These are phyloP conservation scores for Xylaria sp. DNA, from an alignment of 2,329 filamentous ascomycete species.

Conservation along the genomic window DNA sequence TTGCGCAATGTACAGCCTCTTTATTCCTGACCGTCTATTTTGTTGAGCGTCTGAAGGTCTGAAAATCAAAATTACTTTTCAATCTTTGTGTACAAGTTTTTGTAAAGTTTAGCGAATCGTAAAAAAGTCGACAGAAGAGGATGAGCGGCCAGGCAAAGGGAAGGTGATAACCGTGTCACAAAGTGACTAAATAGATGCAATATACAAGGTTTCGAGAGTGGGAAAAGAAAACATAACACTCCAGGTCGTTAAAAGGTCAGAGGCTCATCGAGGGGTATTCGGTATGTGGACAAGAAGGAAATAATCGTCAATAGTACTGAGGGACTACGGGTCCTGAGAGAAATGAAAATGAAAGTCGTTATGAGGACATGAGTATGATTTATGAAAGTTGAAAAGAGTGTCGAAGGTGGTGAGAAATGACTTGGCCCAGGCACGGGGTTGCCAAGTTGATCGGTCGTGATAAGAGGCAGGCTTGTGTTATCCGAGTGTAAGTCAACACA, in stretches of 20 bases:
- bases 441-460: conserved; percentile 41
- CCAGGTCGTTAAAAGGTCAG: conserved; percentile 58
- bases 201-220: conserved; percentile 48
- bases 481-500: conserved; percentile 45
- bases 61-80: conserved; percentile 45
- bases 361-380: conserved; percentile 58
- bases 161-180: conserved; percentile 28
- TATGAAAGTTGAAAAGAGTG: conserved; percentile 48
- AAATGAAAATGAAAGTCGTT: conserved; percentile 54
- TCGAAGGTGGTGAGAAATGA: conserved; percentile 32
- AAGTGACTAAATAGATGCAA: conserved; percentile 43
- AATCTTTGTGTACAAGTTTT: conserved; percentile 47
- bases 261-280: conserved; percentile 59
- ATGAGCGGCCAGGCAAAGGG: conserved; percentile 36
- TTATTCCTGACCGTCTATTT: conserved; percentile 47
- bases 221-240: conserved; percentile 52
- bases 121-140: conserved; percentile 36
- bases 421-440: conserved; percentile 34
- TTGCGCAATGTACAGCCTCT: conserved; percentile 46
- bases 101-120: conserved; percentile 34
- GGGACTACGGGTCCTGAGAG: conserved; percentile 48
- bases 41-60: conserved; percentile 42
- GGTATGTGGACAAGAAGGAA: conserved; percentile 52
- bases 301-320: conserved; percentile 49
- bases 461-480: conserved; percentile 39